A percentile compares a stretch with the other conserved stretches of the same genome.
Evolutionary conservation across 768 basidiomycete species (phyloP).

Genomic region (Mycena rosella): DNA sequence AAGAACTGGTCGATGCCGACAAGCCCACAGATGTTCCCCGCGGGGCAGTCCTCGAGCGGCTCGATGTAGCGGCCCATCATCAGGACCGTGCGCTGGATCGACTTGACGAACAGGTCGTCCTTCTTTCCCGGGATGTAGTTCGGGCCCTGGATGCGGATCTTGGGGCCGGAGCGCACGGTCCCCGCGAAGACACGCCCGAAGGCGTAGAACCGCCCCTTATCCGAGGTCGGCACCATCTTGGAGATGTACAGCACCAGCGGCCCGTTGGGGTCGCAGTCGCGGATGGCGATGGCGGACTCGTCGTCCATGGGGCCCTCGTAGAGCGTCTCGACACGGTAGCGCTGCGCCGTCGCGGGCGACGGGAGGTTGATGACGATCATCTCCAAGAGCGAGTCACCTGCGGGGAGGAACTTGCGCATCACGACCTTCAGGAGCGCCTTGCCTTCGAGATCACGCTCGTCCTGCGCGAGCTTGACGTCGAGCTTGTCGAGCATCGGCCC

Average conservation of each 20-base stretch:
- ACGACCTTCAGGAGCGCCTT: constrained; percentile 96
- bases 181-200: constrained; percentile 99
- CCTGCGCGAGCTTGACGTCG: constrained; percentile 87
- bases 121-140: constrained; percentile 99
- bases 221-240: constrained; percentile 99
- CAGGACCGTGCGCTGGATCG: constrained; percentile 97
- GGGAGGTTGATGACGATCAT: constrained; percentile 99
- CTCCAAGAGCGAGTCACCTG: constrained; percentile 97
- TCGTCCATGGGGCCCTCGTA: constrained; percentile 99
- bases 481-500: constrained; percentile 93
- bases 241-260: constrained; percentile 99
- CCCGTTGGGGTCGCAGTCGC: constrained; percentile 96
- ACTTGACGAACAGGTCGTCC: constrained; percentile 97
- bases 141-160: constrained; percentile 99
- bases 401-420: constrained; percentile 99
- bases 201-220: constrained; percentile 99
- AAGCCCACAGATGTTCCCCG: constrained; percentile 98
- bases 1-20: constrained; percentile 99
- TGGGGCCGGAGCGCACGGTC: constrained; percentile 96
- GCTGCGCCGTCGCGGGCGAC: constrained; percentile 96
- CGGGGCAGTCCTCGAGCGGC: constrained; percentile 98
- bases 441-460: constrained; percentile 94
- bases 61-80: constrained; percentile 99
- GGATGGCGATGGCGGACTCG: constrained; percentile 98
- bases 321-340: constrained; percentile 98